These are phyloP conservation scores for Arthrobotrys conoides DNA, from an alignment of 2,329 filamentous ascomycete species.

Conservation along the genomic window DNA sequence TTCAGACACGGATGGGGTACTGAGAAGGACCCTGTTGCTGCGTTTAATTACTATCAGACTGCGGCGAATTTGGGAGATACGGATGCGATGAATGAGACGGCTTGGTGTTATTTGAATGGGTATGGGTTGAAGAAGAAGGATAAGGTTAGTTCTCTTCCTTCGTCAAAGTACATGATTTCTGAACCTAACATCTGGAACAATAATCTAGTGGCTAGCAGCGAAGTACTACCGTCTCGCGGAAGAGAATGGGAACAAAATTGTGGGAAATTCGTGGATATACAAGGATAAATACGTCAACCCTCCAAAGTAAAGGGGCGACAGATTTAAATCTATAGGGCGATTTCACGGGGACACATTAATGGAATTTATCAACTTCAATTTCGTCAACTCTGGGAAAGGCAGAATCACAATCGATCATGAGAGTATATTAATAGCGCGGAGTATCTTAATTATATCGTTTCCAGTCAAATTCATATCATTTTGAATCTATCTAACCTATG, in stretches of 20 bases:
- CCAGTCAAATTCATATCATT: not conserved
- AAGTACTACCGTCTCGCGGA: conserved; percentile 94
- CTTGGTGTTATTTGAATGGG: conserved; percentile 96
- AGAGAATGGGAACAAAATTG: conserved; percentile 85
- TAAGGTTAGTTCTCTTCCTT: conserved; percentile 78
- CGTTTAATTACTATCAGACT: conserved; percentile 93
- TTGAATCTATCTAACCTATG: conserved; percentile 4
- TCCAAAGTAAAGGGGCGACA: conserved; percentile 66
- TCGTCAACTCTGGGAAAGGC: conserved; percentile 59
- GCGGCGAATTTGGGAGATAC: conserved; percentile 96
- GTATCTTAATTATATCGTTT: conserved; percentile 3
- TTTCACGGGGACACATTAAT: not conserved
- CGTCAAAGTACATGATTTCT: too few relatives aligned
- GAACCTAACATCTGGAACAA: not conserved
- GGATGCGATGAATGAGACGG: conserved; percentile 97
- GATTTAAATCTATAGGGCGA: not conserved
- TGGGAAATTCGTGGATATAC: conserved; percentile 99
- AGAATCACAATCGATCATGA: conserved; percentile 43
- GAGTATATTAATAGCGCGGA: conserved; percentile 4
- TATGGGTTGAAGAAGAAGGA: conserved; percentile 93
- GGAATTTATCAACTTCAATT: not conserved
- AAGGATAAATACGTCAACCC: conserved; percentile 87
- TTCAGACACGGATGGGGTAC: conserved; percentile 97
- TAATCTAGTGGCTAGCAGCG: conserved; percentile 72
- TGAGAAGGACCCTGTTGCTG: conserved; percentile 85